Evolutionary conservation across 1,284 basidiomycete species (phyloP).

Genomic region (Rhodotorula sp.): DNA sequence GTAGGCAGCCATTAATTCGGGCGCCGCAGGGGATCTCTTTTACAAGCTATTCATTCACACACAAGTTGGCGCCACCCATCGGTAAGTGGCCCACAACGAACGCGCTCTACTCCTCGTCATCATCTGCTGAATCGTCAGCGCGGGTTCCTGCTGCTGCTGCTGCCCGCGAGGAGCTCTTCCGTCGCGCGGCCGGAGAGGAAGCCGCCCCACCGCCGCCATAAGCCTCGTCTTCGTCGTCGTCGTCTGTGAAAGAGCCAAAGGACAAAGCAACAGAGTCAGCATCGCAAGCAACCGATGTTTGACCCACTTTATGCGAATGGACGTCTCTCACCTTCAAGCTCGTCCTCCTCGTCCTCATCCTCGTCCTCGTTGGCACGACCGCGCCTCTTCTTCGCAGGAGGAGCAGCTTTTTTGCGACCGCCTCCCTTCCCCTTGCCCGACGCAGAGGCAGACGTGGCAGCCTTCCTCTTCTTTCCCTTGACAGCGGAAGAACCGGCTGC

Average conservation of each 20-base stretch:
- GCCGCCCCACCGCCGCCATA: background rate
- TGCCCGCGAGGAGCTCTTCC: background rate
- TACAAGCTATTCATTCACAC: no score
- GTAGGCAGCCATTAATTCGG: no score
- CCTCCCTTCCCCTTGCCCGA: background rate
- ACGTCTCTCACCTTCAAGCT: constrained; percentile 26
- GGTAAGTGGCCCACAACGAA: no score
- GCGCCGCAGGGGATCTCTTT: no score
- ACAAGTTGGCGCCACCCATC: no score
- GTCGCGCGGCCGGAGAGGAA: background rate
- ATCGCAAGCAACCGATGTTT: no score
- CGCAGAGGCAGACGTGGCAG: background rate
- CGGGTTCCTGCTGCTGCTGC: background rate
- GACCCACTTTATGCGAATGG: no score
- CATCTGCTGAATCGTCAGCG: no score
- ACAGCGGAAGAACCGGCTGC: background rate
- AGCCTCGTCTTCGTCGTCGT: background rate
- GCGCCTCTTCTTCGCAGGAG: constrained; percentile 1
- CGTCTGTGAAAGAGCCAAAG: no score
- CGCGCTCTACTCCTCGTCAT: no score
- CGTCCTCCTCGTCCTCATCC: constrained; percentile 33
- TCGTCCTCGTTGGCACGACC: constrained; percentile 24
- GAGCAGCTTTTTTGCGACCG: background rate
- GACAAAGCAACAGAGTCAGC: no score
- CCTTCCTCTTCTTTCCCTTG: constrained; percentile 16